phyloP scores from a whole-genome alignment of 2,329 filamentous ascomycete species.

The Cucurbitaria berberidis region DNA sequence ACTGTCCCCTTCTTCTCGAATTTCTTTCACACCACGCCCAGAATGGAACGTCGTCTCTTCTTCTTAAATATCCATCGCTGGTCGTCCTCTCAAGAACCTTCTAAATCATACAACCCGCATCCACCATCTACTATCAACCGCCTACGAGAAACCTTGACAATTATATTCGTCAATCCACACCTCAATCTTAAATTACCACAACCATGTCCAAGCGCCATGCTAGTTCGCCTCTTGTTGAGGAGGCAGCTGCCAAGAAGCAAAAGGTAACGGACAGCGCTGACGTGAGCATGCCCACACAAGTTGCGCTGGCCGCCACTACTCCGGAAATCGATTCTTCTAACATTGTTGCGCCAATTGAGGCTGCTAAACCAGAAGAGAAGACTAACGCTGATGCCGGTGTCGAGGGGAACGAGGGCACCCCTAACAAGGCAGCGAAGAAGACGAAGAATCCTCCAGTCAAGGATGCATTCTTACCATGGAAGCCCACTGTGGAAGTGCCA shows the following conservation, averaged over 20 bases:
- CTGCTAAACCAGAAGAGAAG: neutral
- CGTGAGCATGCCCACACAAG: neutral
- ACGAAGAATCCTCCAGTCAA: slow-evolving; percentile 13
- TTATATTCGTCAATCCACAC: neutral
- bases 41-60: neutral
- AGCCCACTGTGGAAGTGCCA: neutral
- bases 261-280: slow-evolving; percentile 2
- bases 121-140: neutral
- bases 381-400: neutral
- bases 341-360: neutral
- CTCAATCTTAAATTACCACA: neutral
- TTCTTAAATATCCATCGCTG: slow-evolving; percentile 3
- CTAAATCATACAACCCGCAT: neutral
- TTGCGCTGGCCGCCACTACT: neutral
- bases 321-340: neutral
- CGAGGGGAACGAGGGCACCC: neutral
- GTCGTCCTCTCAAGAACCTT: neutral
- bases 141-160: neutral
- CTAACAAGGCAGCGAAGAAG: neutral
- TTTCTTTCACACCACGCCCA: slow-evolving; percentile 3
- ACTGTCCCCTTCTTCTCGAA: neutral
- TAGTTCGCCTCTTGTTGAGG: neutral
- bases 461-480: slow-evolving; percentile 10
- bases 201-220: slow-evolving; percentile 15
- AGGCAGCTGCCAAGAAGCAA: slow-evolving; percentile 7